Percentiles rank a stretch among this genome's conserved stretches.
Conservation (phyloP, 2,329 filamentous ascomycete species). For the Epicoccum sorghinum region DNA sequence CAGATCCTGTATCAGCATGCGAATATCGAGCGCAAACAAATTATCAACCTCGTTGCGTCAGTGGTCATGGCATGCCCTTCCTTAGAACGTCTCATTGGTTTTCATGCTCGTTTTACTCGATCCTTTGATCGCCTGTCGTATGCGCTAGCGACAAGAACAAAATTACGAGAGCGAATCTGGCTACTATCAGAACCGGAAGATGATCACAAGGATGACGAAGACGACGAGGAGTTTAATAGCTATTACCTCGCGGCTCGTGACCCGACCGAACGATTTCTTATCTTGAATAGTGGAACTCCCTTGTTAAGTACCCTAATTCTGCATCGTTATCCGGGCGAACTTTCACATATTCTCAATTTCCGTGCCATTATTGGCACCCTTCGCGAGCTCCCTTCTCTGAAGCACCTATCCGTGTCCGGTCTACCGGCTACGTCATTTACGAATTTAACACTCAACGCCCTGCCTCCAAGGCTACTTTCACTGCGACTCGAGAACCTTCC, state of each 20-base stretch:
- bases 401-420: constrained; percentile 61
- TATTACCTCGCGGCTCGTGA: constrained; percentile 53
- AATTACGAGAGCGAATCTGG: constrained; percentile 63
- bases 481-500: constrained; percentile 62
- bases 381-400: constrained; percentile 58
- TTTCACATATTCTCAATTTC: constrained; percentile 55
- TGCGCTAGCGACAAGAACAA: constrained; percentile 60
- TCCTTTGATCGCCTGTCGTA: constrained; percentile 62
- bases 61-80: constrained; percentile 65
- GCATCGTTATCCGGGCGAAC: constrained; percentile 40
- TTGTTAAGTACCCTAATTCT: constrained; percentile 61
- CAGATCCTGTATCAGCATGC: constrained; percentile 48
- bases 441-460: constrained; percentile 59
- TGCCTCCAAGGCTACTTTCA: constrained; percentile 57
- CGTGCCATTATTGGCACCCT: constrained; percentile 62
- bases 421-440: constrained; percentile 62
- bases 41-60: constrained; percentile 60
- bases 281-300: constrained; percentile 59
- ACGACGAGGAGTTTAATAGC: constrained; percentile 32
- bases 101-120: constrained; percentile 59
- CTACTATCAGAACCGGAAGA: constrained; percentile 48
- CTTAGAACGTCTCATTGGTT: constrained; percentile 60
- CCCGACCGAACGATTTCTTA: constrained; percentile 59
- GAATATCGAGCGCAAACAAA: constrained; percentile 54
- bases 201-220: constrained; percentile 39